A percentile compares a stretch with the other conserved stretches of the same genome.
Evolutionary conservation across 306 rosid species (phyloP).

Genomic region (Arachis hypogaea): DNA sequence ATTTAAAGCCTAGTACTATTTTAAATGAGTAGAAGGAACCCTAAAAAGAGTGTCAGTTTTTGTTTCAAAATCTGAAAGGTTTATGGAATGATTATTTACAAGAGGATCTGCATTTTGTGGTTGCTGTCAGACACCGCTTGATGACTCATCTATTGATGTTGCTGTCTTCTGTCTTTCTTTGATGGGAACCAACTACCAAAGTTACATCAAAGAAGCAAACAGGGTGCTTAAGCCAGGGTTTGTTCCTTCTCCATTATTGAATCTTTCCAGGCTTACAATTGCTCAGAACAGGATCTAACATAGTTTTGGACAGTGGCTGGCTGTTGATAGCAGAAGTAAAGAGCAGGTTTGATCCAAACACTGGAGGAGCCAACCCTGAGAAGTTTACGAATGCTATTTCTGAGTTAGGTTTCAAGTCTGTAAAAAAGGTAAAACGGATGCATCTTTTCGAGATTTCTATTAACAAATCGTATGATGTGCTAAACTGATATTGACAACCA

Average conservation of each 20-base stretch:
- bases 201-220: conserved; percentile 74
- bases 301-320: conserved; percentile 66
- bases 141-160: conserved; percentile 68
- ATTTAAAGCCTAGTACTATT: too few species aligned
- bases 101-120: conserved; percentile 29
- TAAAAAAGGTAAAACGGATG: conserved; percentile 51
- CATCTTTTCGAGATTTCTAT: conserved; percentile 8
- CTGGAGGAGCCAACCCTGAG: conserved; percentile 88
- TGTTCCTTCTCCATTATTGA: conserved; percentile 9
- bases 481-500: conserved; percentile 41
- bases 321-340: conserved; percentile 95
- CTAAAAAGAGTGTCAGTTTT: not conserved
- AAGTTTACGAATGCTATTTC: conserved; percentile 65
- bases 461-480: conserved; percentile 18
- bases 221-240: conserved; percentile 85
- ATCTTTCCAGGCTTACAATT: not conserved
- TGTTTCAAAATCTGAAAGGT: not conserved
- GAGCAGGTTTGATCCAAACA: conserved; percentile 88
- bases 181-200: conserved; percentile 86
- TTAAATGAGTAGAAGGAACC: too few species aligned
- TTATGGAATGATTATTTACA: conserved; percentile 12
- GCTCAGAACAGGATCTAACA: conserved; percentile 37
- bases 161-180: conserved; percentile 90
- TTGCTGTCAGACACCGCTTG: conserved; percentile 68
- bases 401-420: conserved; percentile 72